Evolutionary conservation across 192 early-diverging fungal species (phyloP).

Genomic region (Coemansia sp.): DNA sequence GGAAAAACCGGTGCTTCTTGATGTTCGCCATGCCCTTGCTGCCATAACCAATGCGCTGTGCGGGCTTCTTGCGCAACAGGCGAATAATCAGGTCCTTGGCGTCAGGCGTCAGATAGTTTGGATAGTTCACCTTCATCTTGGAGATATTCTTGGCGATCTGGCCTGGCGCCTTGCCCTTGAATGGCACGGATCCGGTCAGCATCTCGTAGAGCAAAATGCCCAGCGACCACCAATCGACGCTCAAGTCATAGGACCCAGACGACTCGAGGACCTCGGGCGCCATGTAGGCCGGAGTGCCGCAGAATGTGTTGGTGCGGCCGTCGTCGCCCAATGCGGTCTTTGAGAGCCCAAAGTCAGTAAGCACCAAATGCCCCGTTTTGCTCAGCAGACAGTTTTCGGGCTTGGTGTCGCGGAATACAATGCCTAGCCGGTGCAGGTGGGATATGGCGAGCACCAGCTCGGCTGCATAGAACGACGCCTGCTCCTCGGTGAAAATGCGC

Average conservation of each 20-base stretch:
- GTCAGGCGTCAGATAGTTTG: constrained; percentile 72
- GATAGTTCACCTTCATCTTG: constrained; percentile 75
- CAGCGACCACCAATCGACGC: constrained; percentile 90
- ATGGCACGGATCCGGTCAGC: constrained; percentile 80
- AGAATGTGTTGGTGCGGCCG: constrained; percentile 72
- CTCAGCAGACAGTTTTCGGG: constrained; percentile 72
- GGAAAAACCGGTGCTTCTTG: constrained; percentile 67
- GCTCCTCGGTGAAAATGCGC: constrained; percentile 69
- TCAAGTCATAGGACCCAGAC: constrained; percentile 57
- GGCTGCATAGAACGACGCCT: constrained; percentile 80
- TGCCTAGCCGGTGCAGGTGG: constrained; percentile 81
- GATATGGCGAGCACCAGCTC: constrained; percentile 83
- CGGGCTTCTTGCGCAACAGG: constrained; percentile 59
- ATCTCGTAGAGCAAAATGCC: constrained; percentile 90
- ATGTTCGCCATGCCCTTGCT: constrained; percentile 28
- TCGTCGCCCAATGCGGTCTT: constrained; percentile 57
- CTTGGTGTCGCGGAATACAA: constrained; percentile 85
- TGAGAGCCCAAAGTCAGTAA: constrained; percentile 93
- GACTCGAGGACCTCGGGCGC: constrained; percentile 73
- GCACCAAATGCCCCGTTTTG: constrained; percentile 71
- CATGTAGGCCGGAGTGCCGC: constrained; percentile 84
- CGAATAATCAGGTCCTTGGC: constrained; percentile 75
- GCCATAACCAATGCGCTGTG: constrained; percentile 55
- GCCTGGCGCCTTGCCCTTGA: constrained; percentile 72
- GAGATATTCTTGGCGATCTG: constrained; percentile 82